Conservation (phyloP, 495 filamentous ascomycete genomes). For the Polyplosphaeria fusca region DNA sequence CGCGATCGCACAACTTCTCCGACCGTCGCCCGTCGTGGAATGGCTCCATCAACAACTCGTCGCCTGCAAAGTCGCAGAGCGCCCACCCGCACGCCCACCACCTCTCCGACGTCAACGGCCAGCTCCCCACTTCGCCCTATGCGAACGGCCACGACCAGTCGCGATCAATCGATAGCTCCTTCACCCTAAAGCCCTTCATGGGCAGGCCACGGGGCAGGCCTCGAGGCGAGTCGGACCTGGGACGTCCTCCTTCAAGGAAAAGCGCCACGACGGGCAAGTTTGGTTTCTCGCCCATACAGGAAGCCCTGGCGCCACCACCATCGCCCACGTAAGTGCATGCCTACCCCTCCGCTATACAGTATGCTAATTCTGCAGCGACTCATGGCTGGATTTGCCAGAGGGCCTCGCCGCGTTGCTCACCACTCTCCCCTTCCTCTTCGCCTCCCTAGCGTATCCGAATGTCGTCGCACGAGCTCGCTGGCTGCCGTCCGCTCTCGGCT, state of each 20-base stretch:
- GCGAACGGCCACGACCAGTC: constrained; percentile 8
- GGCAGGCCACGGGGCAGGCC: constrained; percentile 36
- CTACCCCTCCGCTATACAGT: constrained; percentile 3
- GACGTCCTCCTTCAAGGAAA: constrained; percentile 24
- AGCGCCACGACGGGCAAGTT: constrained; percentile 12
- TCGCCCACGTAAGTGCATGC: constrained; percentile 16
- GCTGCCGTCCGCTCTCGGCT: constrained; percentile 1
- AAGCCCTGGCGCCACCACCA: constrained; percentile 7
- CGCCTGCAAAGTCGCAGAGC: constrained; percentile 5
- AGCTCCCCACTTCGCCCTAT: constrained; percentile 15
- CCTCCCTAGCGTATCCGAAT: constrained; percentile 28
- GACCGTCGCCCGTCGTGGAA: constrained; percentile 19
- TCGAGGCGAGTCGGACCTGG: constrained; percentile 38
- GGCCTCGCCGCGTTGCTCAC: constrained; percentile 40
- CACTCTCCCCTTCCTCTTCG: constrained; percentile 37
- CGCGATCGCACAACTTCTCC: constrained; percentile 23
- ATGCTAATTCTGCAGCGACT: constrained; percentile 7
- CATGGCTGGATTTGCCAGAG: constrained; percentile 37
- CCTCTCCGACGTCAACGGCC: constrained; percentile 18
- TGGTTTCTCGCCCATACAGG: constrained; percentile 33
- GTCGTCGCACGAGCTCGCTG: constrained; percentile 7
- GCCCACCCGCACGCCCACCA: constrained; percentile 15
- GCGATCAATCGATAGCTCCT: constrained; percentile 32
- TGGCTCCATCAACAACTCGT: constrained; percentile 15
- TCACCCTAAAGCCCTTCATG: constrained; percentile 36